Percentiles rank a stretch among this genome's conserved stretches.
These are phyloP conservation scores for Teratosphaeria nubilosa DNA, from an alignment of 2,329 filamentous ascomycete genomes.

Conservation along the genomic window DNA sequence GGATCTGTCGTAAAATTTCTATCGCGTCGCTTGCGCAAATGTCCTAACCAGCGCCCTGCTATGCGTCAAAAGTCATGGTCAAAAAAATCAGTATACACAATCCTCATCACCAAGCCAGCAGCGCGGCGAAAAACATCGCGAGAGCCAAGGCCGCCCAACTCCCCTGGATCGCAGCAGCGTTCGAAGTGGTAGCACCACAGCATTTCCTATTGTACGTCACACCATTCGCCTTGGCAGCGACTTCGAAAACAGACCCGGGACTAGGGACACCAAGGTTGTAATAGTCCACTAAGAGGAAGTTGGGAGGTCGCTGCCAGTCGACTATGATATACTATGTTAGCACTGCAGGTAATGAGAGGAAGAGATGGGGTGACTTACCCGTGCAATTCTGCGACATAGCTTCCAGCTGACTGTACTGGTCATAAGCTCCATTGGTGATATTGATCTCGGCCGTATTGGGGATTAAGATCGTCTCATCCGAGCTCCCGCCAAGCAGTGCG, in stretches of 20 bases:
- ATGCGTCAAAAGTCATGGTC: background rate
- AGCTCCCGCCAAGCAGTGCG: slow-evolving; percentile 34
- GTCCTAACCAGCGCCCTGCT: background rate
- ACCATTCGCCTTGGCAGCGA: slow-evolving; percentile 60
- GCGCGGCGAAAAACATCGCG: background rate
- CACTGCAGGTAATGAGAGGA: background rate
- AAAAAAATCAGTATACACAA: background rate
- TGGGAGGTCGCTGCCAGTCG: slow-evolving; percentile 59
- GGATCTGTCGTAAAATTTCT: background rate
- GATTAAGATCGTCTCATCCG: slow-evolving; percentile 48
- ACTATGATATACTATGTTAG: slow-evolving; percentile 20
- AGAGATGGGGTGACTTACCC: slow-evolving; percentile 22
- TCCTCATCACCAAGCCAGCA: background rate
- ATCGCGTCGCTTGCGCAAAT: background rate
- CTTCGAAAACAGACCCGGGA: slow-evolving; percentile 67
- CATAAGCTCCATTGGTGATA: slow-evolving; percentile 55
- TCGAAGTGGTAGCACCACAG: slow-evolving; percentile 3
- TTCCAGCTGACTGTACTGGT: slow-evolving; percentile 57
- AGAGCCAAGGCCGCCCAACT: slow-evolving; percentile 2
- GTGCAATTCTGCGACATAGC: slow-evolving; percentile 53
- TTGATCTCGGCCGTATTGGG: slow-evolving; percentile 62
- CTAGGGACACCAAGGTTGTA: slow-evolving; percentile 58
- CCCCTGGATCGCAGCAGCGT: background rate
- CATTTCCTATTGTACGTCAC: slow-evolving; percentile 49
- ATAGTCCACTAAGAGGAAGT: slow-evolving; percentile 74